Evolutionary conservation across 306 rosid genomes (phyloP).

Genomic region (Acmispon strigosus): DNA sequence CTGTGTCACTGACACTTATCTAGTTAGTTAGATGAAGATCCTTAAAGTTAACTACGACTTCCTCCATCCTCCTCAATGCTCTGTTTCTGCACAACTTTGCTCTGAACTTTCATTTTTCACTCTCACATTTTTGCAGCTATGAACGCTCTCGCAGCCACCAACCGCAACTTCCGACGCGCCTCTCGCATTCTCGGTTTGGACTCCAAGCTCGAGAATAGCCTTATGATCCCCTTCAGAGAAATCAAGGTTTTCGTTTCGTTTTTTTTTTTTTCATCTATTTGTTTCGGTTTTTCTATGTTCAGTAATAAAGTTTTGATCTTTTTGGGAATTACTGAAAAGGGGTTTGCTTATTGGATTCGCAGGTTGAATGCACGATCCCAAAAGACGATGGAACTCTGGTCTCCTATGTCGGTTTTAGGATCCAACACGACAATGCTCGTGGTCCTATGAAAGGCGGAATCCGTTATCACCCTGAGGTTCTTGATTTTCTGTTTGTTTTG

Average conservation of each 20-base stretch:
- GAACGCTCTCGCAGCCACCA: conserved; percentile 70
- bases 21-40: too few relatives aligned
- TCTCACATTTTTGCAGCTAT: conserved; percentile 10
- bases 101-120: too few relatives aligned
- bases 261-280: neutral
- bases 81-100: neutral
- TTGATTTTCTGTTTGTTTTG: neutral
- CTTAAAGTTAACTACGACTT: neutral
- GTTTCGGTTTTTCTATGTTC: neutral
- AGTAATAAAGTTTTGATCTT: neutral
- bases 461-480: conserved; percentile 69
- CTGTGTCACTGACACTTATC: neutral
- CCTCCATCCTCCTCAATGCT: neutral
- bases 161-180: conserved; percentile 56
- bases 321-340: neutral
- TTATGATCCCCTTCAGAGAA: conserved; percentile 59
- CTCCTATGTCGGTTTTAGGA: conserved; percentile 59
- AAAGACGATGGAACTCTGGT: conserved; percentile 60
- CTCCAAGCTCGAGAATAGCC: conserved; percentile 54
- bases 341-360: neutral
- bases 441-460: conserved; percentile 86
- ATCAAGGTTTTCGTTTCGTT: conserved; percentile 32
- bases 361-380: conserved; percentile 75
- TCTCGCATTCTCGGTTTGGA: conserved; percentile 61
- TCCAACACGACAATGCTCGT: conserved; percentile 76